Percentiles rank a stretch among this genome's conserved stretches.
Conservation (phyloP, 768 basidiomycete species). For the Rossbeevera mucosa region DNA sequence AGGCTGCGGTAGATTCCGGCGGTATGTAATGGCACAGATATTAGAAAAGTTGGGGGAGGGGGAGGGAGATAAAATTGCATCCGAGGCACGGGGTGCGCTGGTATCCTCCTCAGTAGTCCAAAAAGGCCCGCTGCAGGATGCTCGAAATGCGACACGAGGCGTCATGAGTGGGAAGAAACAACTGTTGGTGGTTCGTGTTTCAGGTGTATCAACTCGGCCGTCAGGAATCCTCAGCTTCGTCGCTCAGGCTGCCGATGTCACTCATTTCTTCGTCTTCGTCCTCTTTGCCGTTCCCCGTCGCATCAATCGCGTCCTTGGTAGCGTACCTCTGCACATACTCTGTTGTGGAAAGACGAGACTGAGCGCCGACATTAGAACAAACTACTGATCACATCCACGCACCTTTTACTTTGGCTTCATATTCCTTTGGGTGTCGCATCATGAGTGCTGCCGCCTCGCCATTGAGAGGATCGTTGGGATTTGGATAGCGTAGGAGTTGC, state of each 20-base stretch:
- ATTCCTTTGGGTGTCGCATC: slow-evolving; percentile 96
- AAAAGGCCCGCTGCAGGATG: slow-evolving; percentile 11
- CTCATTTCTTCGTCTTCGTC: slow-evolving; percentile 86
- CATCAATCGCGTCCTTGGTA: slow-evolving; percentile 84
- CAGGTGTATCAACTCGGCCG: slow-evolving; percentile 6
- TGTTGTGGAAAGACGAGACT: slow-evolving; percentile 27
- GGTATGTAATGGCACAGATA: slow-evolving; percentile 19
- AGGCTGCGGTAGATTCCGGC: slow-evolving; percentile 21
- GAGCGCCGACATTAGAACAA: slow-evolving; percentile 2
- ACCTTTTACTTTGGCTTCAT: slow-evolving; percentile 93
- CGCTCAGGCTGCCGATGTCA: slow-evolving; percentile 79
- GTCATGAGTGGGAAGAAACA: slow-evolving; percentile 7
- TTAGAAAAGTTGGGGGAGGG: slow-evolving; percentile 11
- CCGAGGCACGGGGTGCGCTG: slow-evolving; percentile 14
- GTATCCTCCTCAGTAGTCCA: slow-evolving; percentile 25
- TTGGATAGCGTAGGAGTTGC: slow-evolving; percentile 94
- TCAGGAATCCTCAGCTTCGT: slow-evolving; percentile 45
- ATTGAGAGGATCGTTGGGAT: slow-evolving; percentile 96
- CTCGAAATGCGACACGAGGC: slow-evolving; percentile 15
- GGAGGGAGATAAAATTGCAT: slow-evolving; percentile 11
- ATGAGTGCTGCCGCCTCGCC: slow-evolving; percentile 96
- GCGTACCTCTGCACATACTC: slow-evolving; percentile 97
- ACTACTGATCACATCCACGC: slow-evolving; percentile 15
- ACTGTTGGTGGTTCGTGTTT: slow-evolving; percentile 11
- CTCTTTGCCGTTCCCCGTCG: slow-evolving; percentile 54